A percentile compares a stretch with the other conserved stretches of the same genome.
Evolutionary conservation across 345 rosid genomes (phyloP).

Genomic region (Turnera subulata): DNA sequence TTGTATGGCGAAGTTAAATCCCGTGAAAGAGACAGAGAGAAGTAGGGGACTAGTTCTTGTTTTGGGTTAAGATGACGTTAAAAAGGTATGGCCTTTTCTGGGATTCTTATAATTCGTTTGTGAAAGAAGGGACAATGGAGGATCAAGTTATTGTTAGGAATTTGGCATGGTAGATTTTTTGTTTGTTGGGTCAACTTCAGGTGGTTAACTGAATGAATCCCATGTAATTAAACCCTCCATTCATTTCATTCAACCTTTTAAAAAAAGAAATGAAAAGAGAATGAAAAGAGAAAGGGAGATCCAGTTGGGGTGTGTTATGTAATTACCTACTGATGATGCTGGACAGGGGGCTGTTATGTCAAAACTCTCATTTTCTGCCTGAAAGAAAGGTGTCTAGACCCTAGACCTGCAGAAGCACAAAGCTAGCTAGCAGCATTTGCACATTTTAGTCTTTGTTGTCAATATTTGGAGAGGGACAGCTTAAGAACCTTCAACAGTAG

Average conservation of each 20-base stretch:
- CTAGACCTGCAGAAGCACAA: constrained; percentile 21
- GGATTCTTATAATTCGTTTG: constrained; percentile 18
- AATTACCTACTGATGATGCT: constrained; percentile 14
- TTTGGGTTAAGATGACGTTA: constrained; percentile 9
- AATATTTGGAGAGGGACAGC: constrained; percentile 26
- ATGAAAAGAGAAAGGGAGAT: constrained; percentile 1
- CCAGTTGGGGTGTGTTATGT: too few species aligned
- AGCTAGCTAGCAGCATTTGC: constrained; percentile 23
- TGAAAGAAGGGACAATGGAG: constrained; percentile 18
- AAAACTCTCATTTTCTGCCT: constrained; percentile 26
- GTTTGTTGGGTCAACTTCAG: constrained; percentile 52
- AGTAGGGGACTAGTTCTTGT: background rate
- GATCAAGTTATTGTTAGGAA: constrained; percentile 3
- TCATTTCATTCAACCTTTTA: too few species aligned
- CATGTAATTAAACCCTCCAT: background rate
- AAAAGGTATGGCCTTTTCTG: constrained; percentile 2
- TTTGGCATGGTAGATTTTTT: constrained; percentile 2
- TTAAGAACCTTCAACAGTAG: constrained; percentile 19
- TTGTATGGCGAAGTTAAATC: background rate
- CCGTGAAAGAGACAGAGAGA: constrained; percentile 7
- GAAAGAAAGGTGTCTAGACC: constrained; percentile 26
- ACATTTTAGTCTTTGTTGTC: constrained; percentile 40
- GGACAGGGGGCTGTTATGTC: constrained; percentile 23
- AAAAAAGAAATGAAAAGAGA: background rate
- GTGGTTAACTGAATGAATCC: constrained; percentile 26